Percentiles rank a stretch among this genome's conserved stretches.
These are phyloP conservation scores for Aspergillus awamori DNA, from an alignment of 2,329 filamentous ascomycete species.

Conservation along the genomic window DNA sequence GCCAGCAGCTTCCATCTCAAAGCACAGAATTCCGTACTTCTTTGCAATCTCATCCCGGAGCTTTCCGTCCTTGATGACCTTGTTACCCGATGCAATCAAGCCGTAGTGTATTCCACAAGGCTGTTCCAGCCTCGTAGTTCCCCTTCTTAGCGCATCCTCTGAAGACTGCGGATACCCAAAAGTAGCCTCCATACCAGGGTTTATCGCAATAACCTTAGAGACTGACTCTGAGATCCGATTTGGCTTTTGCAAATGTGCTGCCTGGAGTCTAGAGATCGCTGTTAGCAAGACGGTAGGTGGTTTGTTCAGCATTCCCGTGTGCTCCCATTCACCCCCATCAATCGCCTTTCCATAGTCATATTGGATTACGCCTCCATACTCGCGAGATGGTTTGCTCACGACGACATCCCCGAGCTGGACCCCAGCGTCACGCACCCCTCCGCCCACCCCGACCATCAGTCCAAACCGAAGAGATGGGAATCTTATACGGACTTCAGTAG, in stretches of 20 bases:
- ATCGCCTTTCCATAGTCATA: slow-evolving; percentile 33
- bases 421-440: not conserved
- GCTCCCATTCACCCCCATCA: slow-evolving; percentile 19
- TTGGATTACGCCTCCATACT: slow-evolving; percentile 29
- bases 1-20: not conserved
- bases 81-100: slow-evolving; percentile 5
- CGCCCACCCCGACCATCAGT: not conserved
- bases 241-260: not conserved
- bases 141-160: not conserved
- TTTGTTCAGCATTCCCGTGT: slow-evolving; percentile 20
- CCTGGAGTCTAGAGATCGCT: not conserved
- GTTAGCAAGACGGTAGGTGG: slow-evolving; percentile 21
- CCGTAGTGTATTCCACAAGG: not conserved
- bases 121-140: not conserved
- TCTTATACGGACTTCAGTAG: slow-evolving; percentile 33
- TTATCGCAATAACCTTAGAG: not conserved
- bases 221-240: not conserved
- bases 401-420: not conserved
- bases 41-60: not conserved
- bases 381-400: slow-evolving; percentile 6
- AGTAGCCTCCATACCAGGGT: not conserved
- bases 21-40: not conserved
- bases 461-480: not conserved
- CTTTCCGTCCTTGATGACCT: slow-evolving; percentile 1
- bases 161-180: not conserved